Conservation (phyloP, 139 green algal genomes). For the Chlamydomonas sp. region DNA sequence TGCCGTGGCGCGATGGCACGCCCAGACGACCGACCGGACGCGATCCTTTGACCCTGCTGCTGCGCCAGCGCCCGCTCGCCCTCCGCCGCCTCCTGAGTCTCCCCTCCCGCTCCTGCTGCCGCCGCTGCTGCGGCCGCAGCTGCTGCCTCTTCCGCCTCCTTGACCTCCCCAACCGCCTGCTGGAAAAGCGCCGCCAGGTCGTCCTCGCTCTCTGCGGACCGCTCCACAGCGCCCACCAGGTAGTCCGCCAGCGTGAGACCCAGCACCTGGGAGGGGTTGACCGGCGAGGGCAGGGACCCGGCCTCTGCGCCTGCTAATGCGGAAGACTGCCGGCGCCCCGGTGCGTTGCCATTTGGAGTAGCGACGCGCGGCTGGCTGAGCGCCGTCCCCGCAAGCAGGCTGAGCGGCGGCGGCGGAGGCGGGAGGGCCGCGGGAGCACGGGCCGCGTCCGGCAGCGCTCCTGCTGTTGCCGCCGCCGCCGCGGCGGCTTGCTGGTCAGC, state of each 20-base stretch:
- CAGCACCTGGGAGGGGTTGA: not conserved
- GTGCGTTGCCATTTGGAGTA: too few species aligned
- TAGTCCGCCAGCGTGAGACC: slow-evolving; percentile 22
- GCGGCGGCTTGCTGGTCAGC: too few species aligned
- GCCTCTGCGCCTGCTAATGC: not conserved
- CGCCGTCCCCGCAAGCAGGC: too few species aligned
- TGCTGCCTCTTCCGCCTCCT: not conserved
- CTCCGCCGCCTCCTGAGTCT: not conserved
- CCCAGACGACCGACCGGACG: not conserved
- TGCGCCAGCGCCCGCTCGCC: not conserved
- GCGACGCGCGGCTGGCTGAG: too few species aligned
- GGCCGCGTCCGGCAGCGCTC: too few species aligned
- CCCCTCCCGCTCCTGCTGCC: not conserved
- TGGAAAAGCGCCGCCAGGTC: slow-evolving; percentile 29
- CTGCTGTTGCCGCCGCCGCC: too few species aligned
- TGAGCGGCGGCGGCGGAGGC: too few species aligned
- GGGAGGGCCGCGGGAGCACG: too few species aligned
- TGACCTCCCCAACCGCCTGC: not conserved
- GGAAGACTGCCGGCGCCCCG: too few species aligned
- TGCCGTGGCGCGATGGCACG: not conserved
- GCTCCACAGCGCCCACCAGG: not conserved
- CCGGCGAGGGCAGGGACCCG: not conserved
- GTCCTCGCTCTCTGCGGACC: not conserved
- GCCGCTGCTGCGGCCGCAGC: not conserved
- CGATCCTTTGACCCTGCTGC: not conserved